Percentiles rank a stretch among this genome's conserved stretches.
phyloP scores from a whole-genome alignment of 768 basidiomycete genomes.

The Macrocybe gigantea region DNA sequence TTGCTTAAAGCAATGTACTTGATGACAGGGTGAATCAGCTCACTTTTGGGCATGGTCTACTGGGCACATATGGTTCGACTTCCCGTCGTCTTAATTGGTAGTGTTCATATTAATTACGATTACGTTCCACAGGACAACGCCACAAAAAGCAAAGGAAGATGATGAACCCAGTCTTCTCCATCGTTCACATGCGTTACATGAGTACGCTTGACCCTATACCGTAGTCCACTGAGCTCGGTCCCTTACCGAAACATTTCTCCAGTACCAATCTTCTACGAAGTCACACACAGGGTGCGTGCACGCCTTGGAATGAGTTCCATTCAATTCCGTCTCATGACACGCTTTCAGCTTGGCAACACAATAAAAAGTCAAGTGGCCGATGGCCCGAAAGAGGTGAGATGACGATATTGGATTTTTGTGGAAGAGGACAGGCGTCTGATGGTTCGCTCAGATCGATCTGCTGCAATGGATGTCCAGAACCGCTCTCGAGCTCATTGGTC shows the following conservation, averaged over 20 bases:
- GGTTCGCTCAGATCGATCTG: constrained; percentile 9
- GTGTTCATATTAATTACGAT: too few relatives aligned
- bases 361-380: constrained; percentile 1
- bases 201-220: constrained; percentile 1
- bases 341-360: constrained; percentile 1
- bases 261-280: constrained; percentile 13
- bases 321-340: neutral
- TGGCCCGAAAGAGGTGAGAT: constrained; percentile 9
- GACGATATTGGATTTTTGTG: too few relatives aligned
- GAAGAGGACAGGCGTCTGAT: neutral
- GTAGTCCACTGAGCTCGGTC: constrained; percentile 7
- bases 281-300: constrained; percentile 10
- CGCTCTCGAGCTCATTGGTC: constrained; percentile 14
- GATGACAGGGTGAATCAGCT: constrained; percentile 6
- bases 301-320: neutral
- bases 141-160: constrained; percentile 23
- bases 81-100: too few relatives aligned
- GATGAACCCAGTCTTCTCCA: constrained; percentile 23
- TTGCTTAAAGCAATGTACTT: neutral
- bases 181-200: constrained; percentile 17
- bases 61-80: constrained; percentile 12
- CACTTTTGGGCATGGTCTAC: constrained; percentile 12
- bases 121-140: constrained; percentile 13
- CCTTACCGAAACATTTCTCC: constrained; percentile 10
- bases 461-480: constrained; percentile 14